Conservation (phyloP, 2,329 filamentous ascomycete species). For the Cladosporium oxysporum region DNA sequence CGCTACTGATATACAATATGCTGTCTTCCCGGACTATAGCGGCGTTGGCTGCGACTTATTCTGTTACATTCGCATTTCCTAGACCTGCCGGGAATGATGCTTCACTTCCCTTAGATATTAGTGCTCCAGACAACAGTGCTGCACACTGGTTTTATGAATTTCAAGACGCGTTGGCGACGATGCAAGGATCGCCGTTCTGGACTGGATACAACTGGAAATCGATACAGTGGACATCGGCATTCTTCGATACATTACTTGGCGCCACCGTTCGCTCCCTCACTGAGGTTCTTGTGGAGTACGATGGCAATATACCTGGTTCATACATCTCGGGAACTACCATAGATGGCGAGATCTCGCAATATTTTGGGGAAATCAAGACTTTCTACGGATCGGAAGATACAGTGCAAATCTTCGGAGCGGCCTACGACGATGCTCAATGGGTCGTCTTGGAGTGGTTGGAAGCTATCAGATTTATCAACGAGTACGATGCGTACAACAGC, state of each 20-base stretch:
- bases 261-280: slow-evolving; percentile 28
- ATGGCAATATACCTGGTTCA: slow-evolving; percentile 21
- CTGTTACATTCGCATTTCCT: slow-evolving; percentile 11
- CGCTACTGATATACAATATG: slow-evolving; percentile 14
- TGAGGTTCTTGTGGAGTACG: slow-evolving; percentile 23
- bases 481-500: slow-evolving; percentile 29
- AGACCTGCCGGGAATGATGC: background rate
- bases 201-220: slow-evolving; percentile 35
- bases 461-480: slow-evolving; percentile 35
- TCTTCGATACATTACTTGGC: slow-evolving; percentile 32
- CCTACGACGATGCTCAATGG: slow-evolving; percentile 40
- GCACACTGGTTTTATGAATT: slow-evolving; percentile 32
- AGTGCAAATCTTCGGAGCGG: slow-evolving; percentile 35
- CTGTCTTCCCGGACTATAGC: slow-evolving; percentile 4
- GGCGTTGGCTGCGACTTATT: background rate
- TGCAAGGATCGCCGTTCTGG: slow-evolving; percentile 34
- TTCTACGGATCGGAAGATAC: slow-evolving; percentile 34
- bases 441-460: slow-evolving; percentile 39
- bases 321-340: slow-evolving; percentile 22
- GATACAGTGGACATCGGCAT: slow-evolving; percentile 35
- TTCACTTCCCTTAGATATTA: background rate
- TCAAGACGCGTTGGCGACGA: slow-evolving; percentile 29
- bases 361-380: slow-evolving; percentile 31
- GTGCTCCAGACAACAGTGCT: slow-evolving; percentile 2
- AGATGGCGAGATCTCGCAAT: slow-evolving; percentile 30